These are phyloP conservation scores for Megacollybia marginata DNA, from an alignment of 768 basidiomycete species.

Conservation along the genomic window DNA sequence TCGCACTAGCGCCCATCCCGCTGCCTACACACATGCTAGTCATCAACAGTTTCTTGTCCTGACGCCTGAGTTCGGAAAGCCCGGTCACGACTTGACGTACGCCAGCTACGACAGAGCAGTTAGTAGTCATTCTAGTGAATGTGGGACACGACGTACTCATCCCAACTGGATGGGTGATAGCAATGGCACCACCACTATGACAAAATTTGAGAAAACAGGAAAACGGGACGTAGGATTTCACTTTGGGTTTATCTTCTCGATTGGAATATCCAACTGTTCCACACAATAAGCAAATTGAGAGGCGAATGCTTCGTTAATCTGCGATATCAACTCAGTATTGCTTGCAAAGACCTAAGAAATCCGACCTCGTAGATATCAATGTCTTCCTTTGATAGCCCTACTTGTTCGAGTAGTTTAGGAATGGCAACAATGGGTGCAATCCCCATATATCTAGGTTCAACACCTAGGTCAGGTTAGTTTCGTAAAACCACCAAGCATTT, in stretches of 20 bases:
- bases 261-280: conserved; percentile 67
- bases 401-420: conserved; percentile 55
- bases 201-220: not conserved
- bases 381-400: conserved; percentile 62
- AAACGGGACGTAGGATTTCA: conserved; percentile 23
- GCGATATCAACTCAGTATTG: not conserved
- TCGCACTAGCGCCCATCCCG: conserved; percentile 83
- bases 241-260: conserved; percentile 84
- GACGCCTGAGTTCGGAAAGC: conserved; percentile 72
- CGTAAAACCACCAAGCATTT: no score
- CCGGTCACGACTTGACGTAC: conserved; percentile 84
- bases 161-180: conserved; percentile 74
- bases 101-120: conserved; percentile 48
- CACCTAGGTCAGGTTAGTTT: conserved; percentile 32
- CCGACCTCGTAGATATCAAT: conserved; percentile 69
- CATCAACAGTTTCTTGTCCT: conserved; percentile 61
- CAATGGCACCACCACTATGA: conserved; percentile 81
- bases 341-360: not conserved
- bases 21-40: conserved; percentile 69
- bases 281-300: conserved; percentile 93
- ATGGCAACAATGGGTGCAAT: conserved; percentile 68
- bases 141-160: conserved; percentile 52
- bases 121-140: not conserved
- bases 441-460: conserved; percentile 75
- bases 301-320: conserved; percentile 91